Evolutionary conservation across 352 stramenopile genomes (phyloP), one percentile per base, ranked within the genome.

Genomic region (Halophytophthora batemanensis): DNA sequence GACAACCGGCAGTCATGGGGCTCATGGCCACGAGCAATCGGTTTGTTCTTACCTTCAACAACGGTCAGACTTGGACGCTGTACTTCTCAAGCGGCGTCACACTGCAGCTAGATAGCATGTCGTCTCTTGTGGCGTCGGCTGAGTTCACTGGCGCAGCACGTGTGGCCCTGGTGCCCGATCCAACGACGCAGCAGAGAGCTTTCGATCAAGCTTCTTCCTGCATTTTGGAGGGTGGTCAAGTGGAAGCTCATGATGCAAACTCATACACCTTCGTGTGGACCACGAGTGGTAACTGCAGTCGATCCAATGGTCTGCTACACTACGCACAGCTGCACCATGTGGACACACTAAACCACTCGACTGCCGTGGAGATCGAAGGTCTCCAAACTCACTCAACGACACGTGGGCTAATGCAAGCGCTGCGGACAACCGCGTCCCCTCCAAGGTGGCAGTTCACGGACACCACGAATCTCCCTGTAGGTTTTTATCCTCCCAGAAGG

Each of bases 201-300:
- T 66, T 74, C 14, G 65, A 78, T 39, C 11, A 65, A 7, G 25
- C 56, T 8, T 35, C 45, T 11, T 31, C 17, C 11, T 78, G 69
- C 35, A 46, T 78, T n/a, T 37, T 75, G 10, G 64, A 71, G 49
- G 61, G 67, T 5, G 56, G 62, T 3, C 53, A 70, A 19, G 53
- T 79, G 18, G 63, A 70, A 13, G 59, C 54, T 33, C 55, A 51
- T 19, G 59, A 71, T 46, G 51, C 51, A 5, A 61, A 22, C 21
- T 41, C 59, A 28, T 80, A 83, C 47, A 50, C 56, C 19, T 81
- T 71, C 43, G 45, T 66, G 31, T 81, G 69, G 62, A 69, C 73
- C 23, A 78, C 64, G 8, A 69, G 48, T 7, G 74, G 74, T 1
- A 33, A 53, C 33, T 85, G 74, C 33, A 14, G 33, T 19, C 28